Evolutionary conservation across 768 basidiomycete species (phyloP).

Genomic region (Calocybe gangraenosa): DNA sequence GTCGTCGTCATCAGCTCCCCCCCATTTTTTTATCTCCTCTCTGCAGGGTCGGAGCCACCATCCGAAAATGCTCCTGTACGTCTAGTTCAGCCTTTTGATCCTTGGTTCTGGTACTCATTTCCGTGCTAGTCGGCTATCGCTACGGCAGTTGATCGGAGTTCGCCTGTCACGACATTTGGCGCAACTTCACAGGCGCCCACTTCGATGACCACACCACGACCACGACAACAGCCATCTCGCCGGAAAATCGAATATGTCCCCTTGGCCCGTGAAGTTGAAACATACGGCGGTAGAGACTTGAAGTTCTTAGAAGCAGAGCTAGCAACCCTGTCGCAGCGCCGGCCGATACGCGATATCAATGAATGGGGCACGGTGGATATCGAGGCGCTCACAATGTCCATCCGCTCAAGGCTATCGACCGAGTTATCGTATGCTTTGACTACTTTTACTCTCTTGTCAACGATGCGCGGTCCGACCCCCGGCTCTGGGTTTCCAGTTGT

Average conservation of each 20-base stretch:
- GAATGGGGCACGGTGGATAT: conserved; percentile 91
- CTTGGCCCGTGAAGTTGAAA: conserved; percentile 68
- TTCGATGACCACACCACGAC: conserved; percentile 26
- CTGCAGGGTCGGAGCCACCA: conserved; percentile 35
- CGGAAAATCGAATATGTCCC: conserved; percentile 90
- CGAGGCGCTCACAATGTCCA: conserved; percentile 88
- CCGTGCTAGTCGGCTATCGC: conserved; percentile 24
- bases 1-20: conserved; percentile 4
- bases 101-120: conserved; percentile 1
- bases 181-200: conserved; percentile 24
- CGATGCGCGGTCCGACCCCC: conserved; percentile 64
- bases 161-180: conserved; percentile 19
- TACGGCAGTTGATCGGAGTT: conserved; percentile 23
- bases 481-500: conserved; percentile 70
- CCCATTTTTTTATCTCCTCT: conserved; percentile 7
- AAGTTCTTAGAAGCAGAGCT: conserved; percentile 62
- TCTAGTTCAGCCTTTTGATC: conserved; percentile 13
- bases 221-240: conserved; percentile 51
- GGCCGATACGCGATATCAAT: conserved; percentile 65
- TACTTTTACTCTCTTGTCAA: conserved; percentile 76
- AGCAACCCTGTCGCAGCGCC: conserved; percentile 41
- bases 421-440: conserved; percentile 91
- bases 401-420: conserved; percentile 77
- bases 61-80: conserved; percentile 43
- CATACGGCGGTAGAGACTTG: conserved; percentile 79